Conservation (phyloP, 768 basidiomycete species). For the Pleurotus citrinopileatus region DNA sequence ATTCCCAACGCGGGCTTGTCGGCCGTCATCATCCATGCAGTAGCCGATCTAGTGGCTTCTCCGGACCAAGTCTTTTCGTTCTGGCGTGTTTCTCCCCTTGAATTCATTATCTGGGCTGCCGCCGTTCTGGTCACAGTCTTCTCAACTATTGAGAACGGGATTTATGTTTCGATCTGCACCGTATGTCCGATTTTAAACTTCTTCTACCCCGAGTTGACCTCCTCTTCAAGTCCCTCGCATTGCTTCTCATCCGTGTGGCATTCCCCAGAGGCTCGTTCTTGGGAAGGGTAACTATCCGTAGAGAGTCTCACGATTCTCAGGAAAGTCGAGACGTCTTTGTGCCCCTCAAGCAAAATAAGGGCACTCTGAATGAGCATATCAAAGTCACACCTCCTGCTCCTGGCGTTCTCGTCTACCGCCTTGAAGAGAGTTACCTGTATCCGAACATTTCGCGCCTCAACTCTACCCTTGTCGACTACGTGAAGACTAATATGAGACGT, state of each 20-base stretch:
- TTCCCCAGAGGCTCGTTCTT: conserved; percentile 89
- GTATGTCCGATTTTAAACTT: neutral
- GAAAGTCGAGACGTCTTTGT: conserved; percentile 76
- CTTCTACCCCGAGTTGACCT: neutral
- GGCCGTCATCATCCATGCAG: conserved; percentile 93
- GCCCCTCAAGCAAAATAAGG: conserved; percentile 55
- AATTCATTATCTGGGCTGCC: conserved; percentile 85
- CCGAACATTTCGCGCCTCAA: conserved; percentile 75
- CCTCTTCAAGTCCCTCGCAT: conserved; percentile 48
- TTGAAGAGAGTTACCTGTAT: conserved; percentile 88
- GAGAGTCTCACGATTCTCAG: conserved; percentile 30
- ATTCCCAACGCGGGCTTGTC: conserved; percentile 81
- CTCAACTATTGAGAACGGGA: conserved; percentile 91
- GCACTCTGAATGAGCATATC: conserved; percentile 65
- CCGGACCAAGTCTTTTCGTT: conserved; percentile 78
- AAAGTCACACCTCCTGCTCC: conserved; percentile 76
- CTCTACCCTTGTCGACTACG: conserved; percentile 73
- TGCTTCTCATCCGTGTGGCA: conserved; percentile 84
- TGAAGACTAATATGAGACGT: conserved; percentile 72
- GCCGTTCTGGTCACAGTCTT: conserved; percentile 90
- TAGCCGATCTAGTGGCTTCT: conserved; percentile 82
- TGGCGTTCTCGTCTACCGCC: conserved; percentile 88
- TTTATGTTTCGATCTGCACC: conserved; percentile 81
- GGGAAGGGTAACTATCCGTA: conserved; percentile 70
- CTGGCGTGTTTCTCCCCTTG: conserved; percentile 93